phyloP scores from a whole-genome alignment of 2,329 filamentous ascomycete genomes.

The Parafenestella ontariensis region DNA sequence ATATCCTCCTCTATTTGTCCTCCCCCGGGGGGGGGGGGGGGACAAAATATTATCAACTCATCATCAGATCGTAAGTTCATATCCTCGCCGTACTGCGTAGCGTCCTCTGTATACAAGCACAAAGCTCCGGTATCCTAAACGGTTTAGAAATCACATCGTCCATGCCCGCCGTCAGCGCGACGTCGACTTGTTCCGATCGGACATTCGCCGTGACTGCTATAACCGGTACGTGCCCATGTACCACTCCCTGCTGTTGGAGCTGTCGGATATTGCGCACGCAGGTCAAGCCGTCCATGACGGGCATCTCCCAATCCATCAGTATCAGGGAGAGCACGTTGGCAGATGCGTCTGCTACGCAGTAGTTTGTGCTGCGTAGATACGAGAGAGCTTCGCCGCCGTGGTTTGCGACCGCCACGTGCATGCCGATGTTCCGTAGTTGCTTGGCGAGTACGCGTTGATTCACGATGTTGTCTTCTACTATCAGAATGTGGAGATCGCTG shows the following conservation, averaged over 20 bases:
- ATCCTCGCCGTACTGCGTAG: background rate
- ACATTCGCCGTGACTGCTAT: conserved; percentile 48
- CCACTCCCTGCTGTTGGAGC: conserved; percentile 25
- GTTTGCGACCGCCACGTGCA: conserved; percentile 47
- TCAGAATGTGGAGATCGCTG: conserved; percentile 30
- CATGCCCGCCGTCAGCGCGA: conserved; percentile 42
- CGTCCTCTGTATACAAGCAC: conserved; percentile 26
- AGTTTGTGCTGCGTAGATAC: conserved; percentile 37
- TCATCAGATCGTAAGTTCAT: background rate
- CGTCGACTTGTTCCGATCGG: conserved; percentile 38
- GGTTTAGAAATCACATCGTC: conserved; percentile 75
- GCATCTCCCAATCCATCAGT: conserved; percentile 46
- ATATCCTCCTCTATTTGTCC: too few species aligned
- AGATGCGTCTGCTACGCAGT: conserved; percentile 18
- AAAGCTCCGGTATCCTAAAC: conserved; percentile 56
- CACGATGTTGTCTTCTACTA: conserved; percentile 51
- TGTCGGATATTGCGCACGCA: conserved; percentile 36
- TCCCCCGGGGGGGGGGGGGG: too few species aligned
- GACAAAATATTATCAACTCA: too few species aligned
- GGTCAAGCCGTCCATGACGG: conserved; percentile 41
- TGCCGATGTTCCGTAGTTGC: conserved; percentile 47
- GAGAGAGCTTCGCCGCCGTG: conserved; percentile 50
- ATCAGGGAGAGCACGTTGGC: conserved; percentile 29
- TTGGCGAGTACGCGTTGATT: conserved; percentile 52
- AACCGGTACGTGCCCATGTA: conserved; percentile 37